A percentile compares a stretch with the other conserved stretches of the same genome.
These are phyloP conservation scores for Amphicarpaea edgeworthii DNA, from an alignment of 306 rosid species.

Conservation along the genomic window DNA sequence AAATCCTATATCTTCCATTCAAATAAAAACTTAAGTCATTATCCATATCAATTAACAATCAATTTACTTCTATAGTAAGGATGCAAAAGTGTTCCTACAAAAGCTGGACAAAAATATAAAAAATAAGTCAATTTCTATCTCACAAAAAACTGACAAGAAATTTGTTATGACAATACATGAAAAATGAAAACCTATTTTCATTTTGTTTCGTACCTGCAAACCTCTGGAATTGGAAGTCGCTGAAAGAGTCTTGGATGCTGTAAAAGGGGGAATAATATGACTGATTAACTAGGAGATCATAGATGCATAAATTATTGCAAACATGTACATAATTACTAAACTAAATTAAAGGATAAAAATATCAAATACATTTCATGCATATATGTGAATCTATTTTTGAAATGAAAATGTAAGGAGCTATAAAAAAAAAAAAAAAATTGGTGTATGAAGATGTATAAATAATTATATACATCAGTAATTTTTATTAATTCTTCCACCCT, in stretches of 20 bases:
- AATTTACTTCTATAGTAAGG: no score
- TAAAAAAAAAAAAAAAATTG: not conserved
- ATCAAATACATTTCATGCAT: no score
- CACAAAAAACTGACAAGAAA: not conserved
- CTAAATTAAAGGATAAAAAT: no score
- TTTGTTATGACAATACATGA: no score
- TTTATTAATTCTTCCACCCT: not conserved
- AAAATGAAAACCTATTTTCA: not conserved
- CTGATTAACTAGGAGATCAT: not conserved
- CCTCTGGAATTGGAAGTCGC: not conserved
- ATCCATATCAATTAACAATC: no score
- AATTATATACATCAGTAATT: not conserved
- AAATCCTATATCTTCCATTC: not conserved
- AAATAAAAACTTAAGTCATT: no score
- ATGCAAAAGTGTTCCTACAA: no score
- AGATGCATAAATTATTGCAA: not conserved
- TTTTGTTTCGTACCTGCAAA: not conserved
- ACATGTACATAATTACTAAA: no score
- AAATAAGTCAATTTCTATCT: not conserved
- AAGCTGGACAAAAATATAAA: no score
- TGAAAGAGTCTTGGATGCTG: not conserved
- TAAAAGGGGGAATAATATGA: not conserved
- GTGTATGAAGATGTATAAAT: not conserved
- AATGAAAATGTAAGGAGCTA: not conserved
- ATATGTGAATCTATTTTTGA: not conserved